Evolutionary conservation across 768 basidiomycete species (phyloP).

Genomic region (Chalciporus sphaerocephalus): DNA sequence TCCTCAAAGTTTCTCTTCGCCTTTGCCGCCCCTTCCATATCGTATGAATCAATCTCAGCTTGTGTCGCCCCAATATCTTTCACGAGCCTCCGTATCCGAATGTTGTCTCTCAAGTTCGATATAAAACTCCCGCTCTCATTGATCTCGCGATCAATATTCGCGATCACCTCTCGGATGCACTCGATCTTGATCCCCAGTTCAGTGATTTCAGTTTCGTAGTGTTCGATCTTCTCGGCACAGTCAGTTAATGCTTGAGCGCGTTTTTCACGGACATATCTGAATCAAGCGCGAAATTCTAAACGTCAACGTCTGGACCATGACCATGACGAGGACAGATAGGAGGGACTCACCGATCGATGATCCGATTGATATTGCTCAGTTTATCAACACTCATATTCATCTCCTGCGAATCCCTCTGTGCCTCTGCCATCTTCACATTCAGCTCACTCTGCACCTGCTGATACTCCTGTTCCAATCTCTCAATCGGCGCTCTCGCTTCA

Average conservation of each 20-base stretch:
- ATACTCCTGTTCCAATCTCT: conserved; percentile 55
- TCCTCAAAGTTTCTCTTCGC: conserved; percentile 82
- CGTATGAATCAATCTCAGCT: conserved; percentile 64
- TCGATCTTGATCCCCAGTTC: conserved; percentile 40
- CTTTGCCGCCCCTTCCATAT: conserved; percentile 83
- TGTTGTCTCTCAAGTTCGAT: conserved; percentile 77
- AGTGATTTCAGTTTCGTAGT: conserved; percentile 43
- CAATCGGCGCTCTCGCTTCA: conserved; percentile 62
- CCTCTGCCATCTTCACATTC: conserved; percentile 44
- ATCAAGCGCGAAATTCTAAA: background rate
- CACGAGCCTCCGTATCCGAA: conserved; percentile 66
- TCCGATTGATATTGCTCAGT: conserved; percentile 55
- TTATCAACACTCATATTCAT: conserved; percentile 61
- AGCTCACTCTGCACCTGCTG: conserved; percentile 47
- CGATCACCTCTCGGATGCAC: conserved; percentile 41
- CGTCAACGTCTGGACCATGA: background rate
- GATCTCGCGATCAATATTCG: conserved; percentile 70
- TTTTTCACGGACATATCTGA: conserved; percentile 74
- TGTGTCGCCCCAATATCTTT: conserved; percentile 64
- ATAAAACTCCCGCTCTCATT: conserved; percentile 66
- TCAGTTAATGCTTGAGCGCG: conserved; percentile 58
- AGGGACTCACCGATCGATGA: conserved; percentile 53
- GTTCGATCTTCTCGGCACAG: conserved; percentile 50
- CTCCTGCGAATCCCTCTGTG: conserved; percentile 57
- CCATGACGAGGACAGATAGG: no score